These are phyloP conservation scores for Pilaira anomala DNA, from an alignment of 192 early-diverging fungal species.

Conservation along the genomic window DNA sequence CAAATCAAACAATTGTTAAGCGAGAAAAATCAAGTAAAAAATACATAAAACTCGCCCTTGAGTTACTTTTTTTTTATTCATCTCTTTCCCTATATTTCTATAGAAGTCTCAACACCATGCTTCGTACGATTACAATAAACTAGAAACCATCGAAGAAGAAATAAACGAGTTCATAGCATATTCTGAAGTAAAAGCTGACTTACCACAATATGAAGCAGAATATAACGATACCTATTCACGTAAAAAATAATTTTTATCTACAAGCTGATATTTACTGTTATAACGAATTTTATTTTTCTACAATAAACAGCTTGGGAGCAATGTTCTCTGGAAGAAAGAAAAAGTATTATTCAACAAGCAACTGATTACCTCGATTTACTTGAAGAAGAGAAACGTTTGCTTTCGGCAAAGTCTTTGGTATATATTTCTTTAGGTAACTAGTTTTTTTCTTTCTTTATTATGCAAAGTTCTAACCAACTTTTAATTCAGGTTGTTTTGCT, in stretches of 20 bases:
- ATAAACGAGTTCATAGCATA: slow-evolving; percentile 61
- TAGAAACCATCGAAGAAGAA: slow-evolving; percentile 43
- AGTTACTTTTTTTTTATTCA: background rate
- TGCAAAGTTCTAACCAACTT: slow-evolving; percentile 43
- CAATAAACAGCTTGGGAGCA: slow-evolving; percentile 53
- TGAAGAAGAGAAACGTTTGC: slow-evolving; percentile 43
- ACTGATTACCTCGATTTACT: slow-evolving; percentile 59
- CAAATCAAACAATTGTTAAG: slow-evolving; percentile 1
- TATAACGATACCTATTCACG: slow-evolving; percentile 41
- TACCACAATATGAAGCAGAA: slow-evolving; percentile 29
- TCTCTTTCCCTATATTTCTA: background rate
- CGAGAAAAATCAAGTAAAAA: background rate
- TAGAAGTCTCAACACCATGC: slow-evolving; percentile 34
- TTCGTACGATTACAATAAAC: slow-evolving; percentile 49
- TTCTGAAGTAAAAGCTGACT: slow-evolving; percentile 45
- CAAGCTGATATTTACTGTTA: no score
- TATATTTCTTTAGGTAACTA: slow-evolving; percentile 66
- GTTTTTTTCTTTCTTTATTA: background rate
- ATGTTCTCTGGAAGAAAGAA: slow-evolving; percentile 37
- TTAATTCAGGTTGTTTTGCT: slow-evolving; percentile 33
- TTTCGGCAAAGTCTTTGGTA: slow-evolving; percentile 53
- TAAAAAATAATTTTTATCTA: background rate
- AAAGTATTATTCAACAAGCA: slow-evolving; percentile 47
- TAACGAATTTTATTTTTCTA: no score
- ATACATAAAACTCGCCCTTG: background rate